Percentiles rank a stretch among this genome's conserved stretches.
phyloP scores from a whole-genome alignment of 176 grass and related monocot genomes.

The Stipa capillata region DNA sequence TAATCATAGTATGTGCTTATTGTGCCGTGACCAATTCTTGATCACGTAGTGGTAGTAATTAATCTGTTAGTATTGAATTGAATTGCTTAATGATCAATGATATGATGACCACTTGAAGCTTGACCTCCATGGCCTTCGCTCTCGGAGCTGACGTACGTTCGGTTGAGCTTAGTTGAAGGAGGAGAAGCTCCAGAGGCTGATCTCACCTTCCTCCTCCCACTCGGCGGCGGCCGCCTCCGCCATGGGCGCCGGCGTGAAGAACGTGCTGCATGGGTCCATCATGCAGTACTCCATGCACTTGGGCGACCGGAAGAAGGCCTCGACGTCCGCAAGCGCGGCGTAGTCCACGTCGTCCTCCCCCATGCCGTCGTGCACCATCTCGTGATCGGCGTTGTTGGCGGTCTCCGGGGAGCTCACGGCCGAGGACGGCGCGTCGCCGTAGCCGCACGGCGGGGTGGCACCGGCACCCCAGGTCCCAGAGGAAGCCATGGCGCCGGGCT shows the following conservation, averaged over 20 bases:
- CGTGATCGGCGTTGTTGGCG: background rate
- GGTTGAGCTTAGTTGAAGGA: slow-evolving; percentile 28
- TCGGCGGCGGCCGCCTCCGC: slow-evolving; percentile 32
- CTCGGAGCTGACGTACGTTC: background rate
- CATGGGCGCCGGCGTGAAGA: slow-evolving; percentile 46
- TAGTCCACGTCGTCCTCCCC: slow-evolving; percentile 21
- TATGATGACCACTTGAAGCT: background rate
- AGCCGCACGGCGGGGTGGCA: background rate
- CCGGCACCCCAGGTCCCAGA: background rate
- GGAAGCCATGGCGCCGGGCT: too few species aligned
- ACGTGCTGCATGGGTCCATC: slow-evolving; percentile 57
- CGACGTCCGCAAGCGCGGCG: slow-evolving; percentile 54
- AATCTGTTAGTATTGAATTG: slow-evolving; percentile 22
- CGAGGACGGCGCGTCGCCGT: slow-evolving; percentile 9
- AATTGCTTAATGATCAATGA: slow-evolving; percentile 5
- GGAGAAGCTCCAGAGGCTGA: slow-evolving; percentile 86
- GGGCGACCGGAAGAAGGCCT: slow-evolving; percentile 86
- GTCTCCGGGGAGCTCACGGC: slow-evolving; percentile 33
- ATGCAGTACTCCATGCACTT: slow-evolving; percentile 81
- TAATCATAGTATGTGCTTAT: slow-evolving; percentile 11
- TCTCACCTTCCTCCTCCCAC: slow-evolving; percentile 77
- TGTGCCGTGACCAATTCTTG: slow-evolving; percentile 28
- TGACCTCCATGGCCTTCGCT: background rate
- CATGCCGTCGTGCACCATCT: slow-evolving; percentile 1
- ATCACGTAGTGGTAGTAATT: slow-evolving; percentile 12